A percentile compares a stretch with the other conserved stretches of the same genome.
Conservation (phyloP, 2,329 filamentous ascomycete genomes). For the Rachicladosporium sp. region DNA sequence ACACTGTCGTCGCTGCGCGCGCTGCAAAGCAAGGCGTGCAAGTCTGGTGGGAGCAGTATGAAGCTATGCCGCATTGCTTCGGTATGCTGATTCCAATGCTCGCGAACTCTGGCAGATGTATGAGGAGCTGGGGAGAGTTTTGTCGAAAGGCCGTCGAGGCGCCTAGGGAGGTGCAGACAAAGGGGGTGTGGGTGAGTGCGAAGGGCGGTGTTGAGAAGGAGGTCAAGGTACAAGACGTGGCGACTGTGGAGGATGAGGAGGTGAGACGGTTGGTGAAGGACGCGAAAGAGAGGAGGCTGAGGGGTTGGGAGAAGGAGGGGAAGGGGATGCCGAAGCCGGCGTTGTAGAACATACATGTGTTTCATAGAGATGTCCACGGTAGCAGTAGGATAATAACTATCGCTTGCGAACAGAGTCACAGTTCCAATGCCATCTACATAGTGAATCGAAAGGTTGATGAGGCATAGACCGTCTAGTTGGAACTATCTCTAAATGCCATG, state of each 20-base stretch:
- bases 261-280: slow-evolving; percentile 16
- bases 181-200: slow-evolving; percentile 17
- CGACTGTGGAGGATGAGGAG: slow-evolving; percentile 15
- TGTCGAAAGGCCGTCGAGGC: slow-evolving; percentile 17
- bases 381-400: no score
- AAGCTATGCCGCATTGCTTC: slow-evolving; percentile 70
- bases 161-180: slow-evolving; percentile 15
- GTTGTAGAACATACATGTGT: slow-evolving; percentile 14
- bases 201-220: slow-evolving; percentile 20
- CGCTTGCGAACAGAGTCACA: no score
- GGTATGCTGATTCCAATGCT: slow-evolving; percentile 29
- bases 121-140: slow-evolving; percentile 25
- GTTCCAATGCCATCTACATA: no score
- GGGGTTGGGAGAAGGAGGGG: slow-evolving; percentile 21
- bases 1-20: slow-evolving; percentile 45
- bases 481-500: no score
- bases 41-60: slow-evolving; percentile 59
- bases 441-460: no score
- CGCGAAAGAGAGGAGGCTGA: slow-evolving; percentile 18
- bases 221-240: slow-evolving; percentile 13
- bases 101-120: slow-evolving; percentile 20
- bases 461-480: no score
- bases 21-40: slow-evolving; percentile 45
- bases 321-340: slow-evolving; percentile 22
- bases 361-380: no score